A percentile compares a stretch with the other conserved stretches of the same genome.
Evolutionary conservation across 192 early-diverging fungal genomes (phyloP).

Genomic region (Backusella westeae): DNA sequence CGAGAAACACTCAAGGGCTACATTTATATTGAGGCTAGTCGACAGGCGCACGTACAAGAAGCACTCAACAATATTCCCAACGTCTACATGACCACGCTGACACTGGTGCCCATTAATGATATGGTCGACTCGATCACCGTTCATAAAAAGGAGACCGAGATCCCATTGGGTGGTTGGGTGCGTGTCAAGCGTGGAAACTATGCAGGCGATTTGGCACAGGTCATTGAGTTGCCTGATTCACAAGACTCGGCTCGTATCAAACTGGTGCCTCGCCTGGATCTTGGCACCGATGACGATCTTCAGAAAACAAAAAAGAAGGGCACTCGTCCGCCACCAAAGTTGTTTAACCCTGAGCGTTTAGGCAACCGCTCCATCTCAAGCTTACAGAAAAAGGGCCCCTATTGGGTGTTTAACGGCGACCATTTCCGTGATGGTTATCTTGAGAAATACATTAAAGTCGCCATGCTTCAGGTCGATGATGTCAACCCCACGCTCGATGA

Average conservation of each 20-base stretch:
- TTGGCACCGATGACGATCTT: conserved; percentile 41
- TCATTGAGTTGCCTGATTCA: conserved; percentile 62
- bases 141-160: conserved; percentile 57
- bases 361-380: conserved; percentile 41
- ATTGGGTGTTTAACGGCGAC: conserved; percentile 57
- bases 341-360: conserved; percentile 67
- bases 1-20: conserved; percentile 86
- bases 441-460: conserved; percentile 76
- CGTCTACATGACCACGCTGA: conserved; percentile 67
- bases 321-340: conserved; percentile 66
- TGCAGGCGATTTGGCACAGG: conserved; percentile 88
- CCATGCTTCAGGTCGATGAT: conserved; percentile 57
- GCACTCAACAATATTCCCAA: conserved; percentile 59
- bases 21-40: conserved; percentile 88
- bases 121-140: conserved; percentile 89
- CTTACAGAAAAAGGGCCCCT: conserved; percentile 55
- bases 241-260: conserved; percentile 65
- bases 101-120: conserved; percentile 86
- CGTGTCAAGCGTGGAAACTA: conserved; percentile 91
- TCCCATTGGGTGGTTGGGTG: conserved; percentile 79
- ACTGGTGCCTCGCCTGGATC: conserved; percentile 74
- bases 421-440: conserved; percentile 77
- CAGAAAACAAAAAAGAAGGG: conserved; percentile 64
- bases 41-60: conserved; percentile 73
- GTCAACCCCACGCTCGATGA: conserved; percentile 92